Evolutionary conservation across 169 alveolate species (phyloP), one percentile per base, ranked within the genome.

Genomic region (Cryptosporidium ryanae): DNA sequence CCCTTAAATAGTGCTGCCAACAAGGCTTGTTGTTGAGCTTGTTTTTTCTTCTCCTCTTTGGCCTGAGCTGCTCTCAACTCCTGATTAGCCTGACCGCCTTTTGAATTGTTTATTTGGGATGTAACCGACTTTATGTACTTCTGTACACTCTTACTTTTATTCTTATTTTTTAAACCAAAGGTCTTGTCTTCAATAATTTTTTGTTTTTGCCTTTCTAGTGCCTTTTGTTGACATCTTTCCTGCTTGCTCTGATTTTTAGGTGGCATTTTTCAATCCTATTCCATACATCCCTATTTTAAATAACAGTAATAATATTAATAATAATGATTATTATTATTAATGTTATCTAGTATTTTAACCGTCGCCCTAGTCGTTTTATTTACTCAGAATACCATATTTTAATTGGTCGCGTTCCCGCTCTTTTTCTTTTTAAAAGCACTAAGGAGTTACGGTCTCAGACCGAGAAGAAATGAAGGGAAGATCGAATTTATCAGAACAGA

Each of bases 181-280:
- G 99, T 98, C 90, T 97, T 98, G 92, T 98, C 99, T 90, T 98
- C 99, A 48, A 97, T 96, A 91, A 98, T 92, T 92, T 97, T 98
- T 92, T 97, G 99, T 67, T 97, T 96, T 91, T 95, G 96, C 93
- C 97, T 98, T 84, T 96, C 96, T 82, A 96, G 96, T 23, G 98
- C 96, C 87, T 96, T 96, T 92, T 97, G 97, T 89, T 93, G 95
- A 65, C 93, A 96, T 92, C 91, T 91, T 70, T 94, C 95, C 82
- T 93, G 94, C 61, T 87, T 66, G 70, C 90, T 84, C 82, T 91
- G 90, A 52, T 84, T 68, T 93, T 93, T 93, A 59, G 98, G 96
- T 76, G 93, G 89, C 93, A 92, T 94, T 76, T 59, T 25, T 23
- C 10, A 44, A 38, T 38, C 8, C 46, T 38, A 38, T 38, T 38